Evolutionary conservation across 768 basidiomycete species (phyloP), one percentile per base, ranked within the genome.

Genomic region (Mycena chlorophos): DNA sequence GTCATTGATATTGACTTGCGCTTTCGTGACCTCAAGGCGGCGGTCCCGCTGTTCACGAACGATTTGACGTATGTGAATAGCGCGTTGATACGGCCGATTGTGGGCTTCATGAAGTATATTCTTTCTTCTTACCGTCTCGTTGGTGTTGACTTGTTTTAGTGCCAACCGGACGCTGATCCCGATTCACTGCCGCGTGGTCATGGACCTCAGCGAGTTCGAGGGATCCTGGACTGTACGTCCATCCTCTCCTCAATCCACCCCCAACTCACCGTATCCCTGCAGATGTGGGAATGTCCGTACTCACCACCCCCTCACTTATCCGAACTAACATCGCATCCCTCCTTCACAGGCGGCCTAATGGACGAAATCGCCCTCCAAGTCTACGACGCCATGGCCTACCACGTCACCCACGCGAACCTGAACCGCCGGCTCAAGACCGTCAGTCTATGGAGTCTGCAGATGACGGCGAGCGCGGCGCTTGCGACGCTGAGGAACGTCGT

Each of bases 11-110:
- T 99, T 59, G 97, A 98, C 73, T 67, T 99, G 61, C 75, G 97
- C 56, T 98, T 99, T 72, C 80, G 94, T 47, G 97, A 99, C 71
- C 67, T 99, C 67, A 98, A 98, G 72, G 95, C 97, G 37, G 89
- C 85, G 22, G 91, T 99, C 13, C 97, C 97, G 1, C 81, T 96
- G 49, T 98, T 95, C 74, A 86, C 93, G 28, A 80, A 78, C 42
- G 91, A 97, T 66, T 69, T 99, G 54, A 91, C 91, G 40, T 92
- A 96, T 65, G 88, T 91, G 58, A 97, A 96, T 65, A 91, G 87
- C 65, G 97, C 97, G 20, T 75, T 98, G 23, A 88, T 97, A 45
- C 71, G 97, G 63, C 95, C 97, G 3, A 98, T 99, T 59, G 97
- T 98, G 16, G 96, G 94, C 1, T 99, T 99, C 68, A 95, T 98